A percentile compares a stretch with the other conserved stretches of the same genome.
phyloP scores from a whole-genome alignment of 192 early-diverging fungal genomes.

The Coemansia reversa region DNA sequence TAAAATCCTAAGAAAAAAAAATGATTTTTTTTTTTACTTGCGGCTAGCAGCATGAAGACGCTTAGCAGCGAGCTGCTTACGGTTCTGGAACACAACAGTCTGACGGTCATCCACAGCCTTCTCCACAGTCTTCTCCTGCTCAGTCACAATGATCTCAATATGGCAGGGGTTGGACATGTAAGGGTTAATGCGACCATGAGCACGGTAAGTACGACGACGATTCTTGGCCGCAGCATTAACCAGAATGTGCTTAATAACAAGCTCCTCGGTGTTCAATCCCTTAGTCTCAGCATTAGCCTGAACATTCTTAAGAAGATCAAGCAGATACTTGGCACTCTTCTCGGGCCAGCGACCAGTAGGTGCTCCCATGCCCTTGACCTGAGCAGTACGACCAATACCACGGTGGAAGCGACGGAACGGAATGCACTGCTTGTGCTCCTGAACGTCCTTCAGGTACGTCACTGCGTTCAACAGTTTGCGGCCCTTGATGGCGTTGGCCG shows the following conservation, averaged over 20 bases:
- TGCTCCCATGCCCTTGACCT: slow-evolving; percentile 87
- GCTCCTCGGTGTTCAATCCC: slow-evolving; percentile 84
- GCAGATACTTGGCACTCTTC: slow-evolving; percentile 93
- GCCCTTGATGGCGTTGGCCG: slow-evolving; percentile 90
- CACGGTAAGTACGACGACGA: slow-evolving; percentile 96
- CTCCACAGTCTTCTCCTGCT: slow-evolving; percentile 85
- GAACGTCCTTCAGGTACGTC: slow-evolving; percentile 89
- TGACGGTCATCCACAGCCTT: slow-evolving; percentile 63
- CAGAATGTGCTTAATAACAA: slow-evolving; percentile 91
- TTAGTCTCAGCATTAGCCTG: slow-evolving; percentile 97
- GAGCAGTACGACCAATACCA: slow-evolving; percentile 94
- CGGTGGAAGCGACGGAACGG: slow-evolving; percentile 97
- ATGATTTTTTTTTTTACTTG: slow-evolving; percentile 25
- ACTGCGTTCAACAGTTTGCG: slow-evolving; percentile 90
- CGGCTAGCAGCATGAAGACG: slow-evolving; percentile 42
- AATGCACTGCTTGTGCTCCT: slow-evolving; percentile 94
- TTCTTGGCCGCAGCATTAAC: slow-evolving; percentile 98
- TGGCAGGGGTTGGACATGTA: slow-evolving; percentile 96
- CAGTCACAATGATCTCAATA: slow-evolving; percentile 92
- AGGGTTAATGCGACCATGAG: slow-evolving; percentile 95
- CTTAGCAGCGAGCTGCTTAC: slow-evolving; percentile 50
- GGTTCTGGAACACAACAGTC: slow-evolving; percentile 52
- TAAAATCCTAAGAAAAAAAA: not conserved
- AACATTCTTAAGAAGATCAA: slow-evolving; percentile 94
- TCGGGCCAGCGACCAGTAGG: slow-evolving; percentile 95